A percentile compares a stretch with the other conserved stretches of the same genome.
These are phyloP conservation scores for Curvularia spicifera DNA, from an alignment of 2,329 filamentous ascomycete genomes.

Conservation along the genomic window DNA sequence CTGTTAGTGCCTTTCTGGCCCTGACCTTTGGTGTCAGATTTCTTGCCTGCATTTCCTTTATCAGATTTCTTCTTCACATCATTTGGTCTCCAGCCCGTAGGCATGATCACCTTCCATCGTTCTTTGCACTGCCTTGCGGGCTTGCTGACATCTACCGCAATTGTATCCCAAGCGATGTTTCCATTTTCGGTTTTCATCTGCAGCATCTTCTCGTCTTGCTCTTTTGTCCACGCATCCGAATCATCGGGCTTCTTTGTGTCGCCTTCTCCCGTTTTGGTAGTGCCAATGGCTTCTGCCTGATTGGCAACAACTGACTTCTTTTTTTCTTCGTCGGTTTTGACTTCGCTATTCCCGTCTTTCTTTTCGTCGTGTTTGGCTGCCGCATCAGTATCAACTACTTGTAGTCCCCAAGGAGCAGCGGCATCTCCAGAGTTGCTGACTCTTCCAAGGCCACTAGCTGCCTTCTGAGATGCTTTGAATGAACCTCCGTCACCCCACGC, in stretches of 20 bases:
- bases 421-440: background rate
- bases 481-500: background rate
- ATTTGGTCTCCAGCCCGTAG: conserved; percentile 27
- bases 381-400: background rate
- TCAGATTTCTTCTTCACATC: conserved; percentile 20
- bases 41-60: conserved; percentile 22
- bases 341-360: background rate
- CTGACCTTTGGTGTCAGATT: conserved; percentile 25
- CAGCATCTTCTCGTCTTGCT: conserved; percentile 52
- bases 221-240: conserved; percentile 38
- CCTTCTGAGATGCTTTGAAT: background rate
- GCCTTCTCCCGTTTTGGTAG: background rate
- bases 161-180: conserved; percentile 35
- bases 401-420: background rate
- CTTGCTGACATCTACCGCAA: conserved; percentile 42
- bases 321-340: background rate
- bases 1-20: conserved; percentile 25
- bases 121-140: conserved; percentile 15
- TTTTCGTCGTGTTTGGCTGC: conserved; percentile 4
- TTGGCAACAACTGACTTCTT: background rate
- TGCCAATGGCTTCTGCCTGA: background rate
- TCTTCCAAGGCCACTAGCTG: background rate
- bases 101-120: conserved; percentile 49
- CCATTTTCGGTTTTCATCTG: conserved; percentile 42
- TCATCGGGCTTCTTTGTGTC: conserved; percentile 4